A percentile compares a stretch with the other conserved stretches of the same genome.
Evolutionary conservation across 1,284 basidiomycete species (phyloP).

Genomic region (Fomitopsis pinicola): DNA sequence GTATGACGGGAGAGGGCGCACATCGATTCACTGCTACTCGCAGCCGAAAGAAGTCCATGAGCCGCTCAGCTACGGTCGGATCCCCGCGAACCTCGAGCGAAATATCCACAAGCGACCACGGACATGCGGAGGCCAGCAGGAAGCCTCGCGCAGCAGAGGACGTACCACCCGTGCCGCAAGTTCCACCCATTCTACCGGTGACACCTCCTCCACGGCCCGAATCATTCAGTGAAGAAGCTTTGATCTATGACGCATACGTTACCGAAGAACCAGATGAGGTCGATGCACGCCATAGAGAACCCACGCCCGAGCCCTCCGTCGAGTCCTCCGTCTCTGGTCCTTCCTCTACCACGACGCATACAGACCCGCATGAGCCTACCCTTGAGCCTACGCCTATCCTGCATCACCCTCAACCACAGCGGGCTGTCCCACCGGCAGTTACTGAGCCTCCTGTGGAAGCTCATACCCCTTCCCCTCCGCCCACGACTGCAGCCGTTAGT

Average conservation of each 20-base stretch:
- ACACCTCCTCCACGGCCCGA: slow-evolving; percentile 44
- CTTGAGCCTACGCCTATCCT: slow-evolving; percentile 37
- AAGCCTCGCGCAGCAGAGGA: slow-evolving; percentile 20
- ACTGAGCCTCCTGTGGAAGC: slow-evolving; percentile 32
- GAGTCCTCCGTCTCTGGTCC: slow-evolving; percentile 6
- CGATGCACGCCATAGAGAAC: not conserved
- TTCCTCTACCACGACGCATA: slow-evolving; percentile 5
- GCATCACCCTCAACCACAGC: slow-evolving; percentile 52
- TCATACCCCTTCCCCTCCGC: slow-evolving; percentile 37
- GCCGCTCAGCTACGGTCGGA: slow-evolving; percentile 18
- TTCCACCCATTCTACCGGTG: slow-evolving; percentile 15
- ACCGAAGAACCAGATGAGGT: slow-evolving; percentile 22
- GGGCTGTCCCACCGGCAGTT: slow-evolving; percentile 28
- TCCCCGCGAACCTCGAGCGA: slow-evolving; percentile 35
- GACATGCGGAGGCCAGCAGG: slow-evolving; percentile 35
- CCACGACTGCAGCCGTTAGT: slow-evolving; percentile 35
- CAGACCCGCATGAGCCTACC: slow-evolving; percentile 12
- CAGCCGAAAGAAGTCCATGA: slow-evolving; percentile 40
- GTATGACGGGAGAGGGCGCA: slow-evolving; percentile 69
- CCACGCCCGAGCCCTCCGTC: slow-evolving; percentile 13
- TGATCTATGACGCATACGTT: slow-evolving; percentile 80
- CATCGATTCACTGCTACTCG: slow-evolving; percentile 72
- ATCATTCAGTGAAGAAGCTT: slow-evolving; percentile 73
- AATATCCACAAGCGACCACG: slow-evolving; percentile 66
- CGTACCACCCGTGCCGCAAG: not conserved